Conservation (phyloP, 2,329 filamentous ascomycete species). For the Calycina herbarum region DNA sequence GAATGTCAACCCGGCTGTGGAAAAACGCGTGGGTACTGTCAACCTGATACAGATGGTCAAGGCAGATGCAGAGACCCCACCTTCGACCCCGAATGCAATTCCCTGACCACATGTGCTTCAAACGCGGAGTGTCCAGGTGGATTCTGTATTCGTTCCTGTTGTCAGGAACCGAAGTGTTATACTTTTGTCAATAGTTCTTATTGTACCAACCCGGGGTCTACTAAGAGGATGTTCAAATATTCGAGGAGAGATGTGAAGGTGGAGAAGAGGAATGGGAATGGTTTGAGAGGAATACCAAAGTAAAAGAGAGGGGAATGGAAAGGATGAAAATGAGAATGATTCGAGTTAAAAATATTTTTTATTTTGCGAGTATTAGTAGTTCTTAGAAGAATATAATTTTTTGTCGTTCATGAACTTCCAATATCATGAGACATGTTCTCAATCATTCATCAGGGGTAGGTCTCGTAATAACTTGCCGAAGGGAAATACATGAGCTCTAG, state of each 20-base stretch:
- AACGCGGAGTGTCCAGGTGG: slow-evolving; percentile 4
- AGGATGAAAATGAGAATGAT: not conserved
- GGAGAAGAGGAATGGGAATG: not conserved
- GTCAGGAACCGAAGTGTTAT: slow-evolving; percentile 4
- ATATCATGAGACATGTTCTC: too few relatives aligned
- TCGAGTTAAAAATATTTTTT: too few relatives aligned
- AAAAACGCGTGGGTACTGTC: slow-evolving; percentile 8
- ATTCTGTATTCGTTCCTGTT: slow-evolving; percentile 9
- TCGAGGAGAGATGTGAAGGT: not conserved
- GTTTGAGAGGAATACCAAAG: not conserved
- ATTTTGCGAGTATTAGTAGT: too few relatives aligned
- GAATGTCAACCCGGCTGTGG: not conserved
- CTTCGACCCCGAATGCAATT: not conserved
- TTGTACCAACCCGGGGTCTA: not conserved
- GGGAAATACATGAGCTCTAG: too few relatives aligned
- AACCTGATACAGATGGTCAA: slow-evolving; percentile 7
- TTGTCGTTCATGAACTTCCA: too few relatives aligned
- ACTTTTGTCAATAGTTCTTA: slow-evolving; percentile 1
- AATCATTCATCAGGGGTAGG: too few relatives aligned
- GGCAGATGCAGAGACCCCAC: not conserved
- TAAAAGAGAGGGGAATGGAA: not conserved
- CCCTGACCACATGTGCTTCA: not conserved
- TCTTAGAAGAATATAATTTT: too few relatives aligned
- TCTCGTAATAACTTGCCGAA: too few relatives aligned
- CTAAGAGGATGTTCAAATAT: not conserved